A percentile compares a stretch with the other conserved stretches of the same genome.
Conservation (phyloP, 2,329 filamentous ascomycete genomes). For the Fusarium nanum region DNA sequence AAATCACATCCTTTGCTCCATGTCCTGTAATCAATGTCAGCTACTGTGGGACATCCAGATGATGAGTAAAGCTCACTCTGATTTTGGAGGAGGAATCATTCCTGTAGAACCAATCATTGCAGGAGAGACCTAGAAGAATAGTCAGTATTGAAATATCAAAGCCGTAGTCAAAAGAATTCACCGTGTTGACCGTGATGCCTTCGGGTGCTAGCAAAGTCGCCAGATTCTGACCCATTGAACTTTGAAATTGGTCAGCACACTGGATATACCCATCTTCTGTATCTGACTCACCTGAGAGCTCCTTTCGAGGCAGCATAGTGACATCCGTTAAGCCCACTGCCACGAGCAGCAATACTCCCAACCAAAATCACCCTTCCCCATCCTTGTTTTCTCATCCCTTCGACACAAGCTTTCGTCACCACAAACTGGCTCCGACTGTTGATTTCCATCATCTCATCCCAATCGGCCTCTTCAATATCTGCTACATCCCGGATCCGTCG, state of each 20-base stretch:
- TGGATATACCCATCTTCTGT: not conserved
- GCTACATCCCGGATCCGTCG: constrained; percentile 50
- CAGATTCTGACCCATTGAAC: constrained; percentile 52
- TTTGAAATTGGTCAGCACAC: constrained; percentile 11
- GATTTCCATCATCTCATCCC: constrained; percentile 53
- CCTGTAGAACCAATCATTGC: constrained; percentile 54
- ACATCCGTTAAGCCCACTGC: constrained; percentile 51
- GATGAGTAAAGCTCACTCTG: constrained; percentile 35
- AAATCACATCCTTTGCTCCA: constrained; percentile 49
- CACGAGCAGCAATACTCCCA: constrained; percentile 50
- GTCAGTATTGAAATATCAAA: not conserved
- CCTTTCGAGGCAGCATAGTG: constrained; percentile 53
- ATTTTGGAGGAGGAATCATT: constrained; percentile 51
- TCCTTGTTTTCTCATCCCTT: constrained; percentile 48
- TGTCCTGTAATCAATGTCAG: constrained; percentile 34
- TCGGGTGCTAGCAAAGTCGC: constrained; percentile 49
- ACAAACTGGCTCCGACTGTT: constrained; percentile 52
- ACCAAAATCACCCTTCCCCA: constrained; percentile 51
- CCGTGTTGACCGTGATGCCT: constrained; percentile 52
- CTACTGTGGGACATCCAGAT: not conserved
- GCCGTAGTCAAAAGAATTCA: constrained; percentile 9
- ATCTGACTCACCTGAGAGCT: constrained; percentile 38
- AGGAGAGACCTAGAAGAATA: constrained; percentile 46
- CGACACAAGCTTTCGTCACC: constrained; percentile 48
- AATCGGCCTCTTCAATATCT: constrained; percentile 52